Percentiles rank a stretch among this genome's conserved stretches.
Conservation (phyloP, 352 stramenopile genomes). For the Saprolegnia parasitica region DNA sequence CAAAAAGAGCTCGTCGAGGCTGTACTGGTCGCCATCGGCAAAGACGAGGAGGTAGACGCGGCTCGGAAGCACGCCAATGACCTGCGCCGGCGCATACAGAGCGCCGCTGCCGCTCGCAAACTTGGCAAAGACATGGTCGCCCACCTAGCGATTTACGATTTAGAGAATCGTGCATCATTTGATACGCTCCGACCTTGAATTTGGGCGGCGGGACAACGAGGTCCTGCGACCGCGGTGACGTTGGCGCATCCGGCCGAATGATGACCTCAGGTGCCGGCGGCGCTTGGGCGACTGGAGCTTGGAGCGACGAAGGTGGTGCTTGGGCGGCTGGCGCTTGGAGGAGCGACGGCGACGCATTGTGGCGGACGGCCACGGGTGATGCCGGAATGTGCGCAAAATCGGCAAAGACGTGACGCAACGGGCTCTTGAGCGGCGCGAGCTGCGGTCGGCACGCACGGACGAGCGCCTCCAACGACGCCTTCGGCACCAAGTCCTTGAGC, state of each 20-base stretch:
- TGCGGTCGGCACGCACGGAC: neutral
- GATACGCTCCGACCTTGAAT: neutral
- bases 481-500: neutral
- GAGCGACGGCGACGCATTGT: no score
- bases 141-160: no score
- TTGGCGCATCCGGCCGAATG: neutral
- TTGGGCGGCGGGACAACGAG: neutral
- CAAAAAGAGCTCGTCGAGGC: neutral
- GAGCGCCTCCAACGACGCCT: neutral
- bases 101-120: neutral
- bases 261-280: no score
- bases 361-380: neutral
- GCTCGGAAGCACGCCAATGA: neutral
- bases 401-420: constrained; percentile 10
- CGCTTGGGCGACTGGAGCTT: no score
- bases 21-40: constrained; percentile 15
- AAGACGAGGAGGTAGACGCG: constrained; percentile 12
- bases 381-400: neutral
- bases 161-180: neutral
- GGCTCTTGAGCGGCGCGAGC: neutral
- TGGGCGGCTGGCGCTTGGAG: no score
- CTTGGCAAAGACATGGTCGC: neutral
- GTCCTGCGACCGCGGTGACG: neutral
- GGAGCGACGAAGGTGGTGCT: no score
- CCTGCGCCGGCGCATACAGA: neutral